Evolutionary conservation across 2,329 filamentous ascomycete genomes (phyloP), one percentile per base, ranked within the genome.

Genomic region (Aspergillus chevalieri): DNA sequence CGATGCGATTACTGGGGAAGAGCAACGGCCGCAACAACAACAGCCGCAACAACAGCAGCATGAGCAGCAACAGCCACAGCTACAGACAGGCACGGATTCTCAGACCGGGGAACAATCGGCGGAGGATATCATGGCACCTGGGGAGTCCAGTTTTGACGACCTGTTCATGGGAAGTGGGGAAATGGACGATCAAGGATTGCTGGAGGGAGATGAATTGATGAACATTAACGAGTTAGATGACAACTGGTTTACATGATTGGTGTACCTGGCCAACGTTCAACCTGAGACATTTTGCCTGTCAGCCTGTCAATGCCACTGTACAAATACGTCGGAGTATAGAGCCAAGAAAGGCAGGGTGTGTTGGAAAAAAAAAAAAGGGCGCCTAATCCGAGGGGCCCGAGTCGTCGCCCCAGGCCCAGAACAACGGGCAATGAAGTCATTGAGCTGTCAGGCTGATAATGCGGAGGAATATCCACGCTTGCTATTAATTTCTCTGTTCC

Each of bases 61-160:
- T 5, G 9, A 19, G 15, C 15, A 19, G 5, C 17, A 12, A 47
- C 50, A 21, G 21, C 63, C 43, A 43, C 57, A 10, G 55, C 52
- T 50, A 51, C 12, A 52, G 41, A 26, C 52, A 51, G 47, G 53
- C 21, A 17, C 49, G 6, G 55, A 54, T 17, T 42, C 47, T n/a
- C 53, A 54, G 33, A 49, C 51, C 26, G 54, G 57, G 12, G 60
- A 52, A 12, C 60, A 56, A 15, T 60, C 58, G 21, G 67, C 58
- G 21, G 67, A 67, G 9, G 64, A 69, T 54, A 56, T 67, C 21
- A 68, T 72, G 57, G 66, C 58, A 2, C 68, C 66, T 6, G 70
- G 67, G 12, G 67, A 71, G 54, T 74, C 72, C 15, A 73, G 65
- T 51, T 75, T 75, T 49, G 73, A 75, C 48, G 69, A 73, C 47